Percentiles rank a stretch among this genome's conserved stretches.
Conservation (phyloP, 306 rosid species). For the Lathyrus aphaca region DNA sequence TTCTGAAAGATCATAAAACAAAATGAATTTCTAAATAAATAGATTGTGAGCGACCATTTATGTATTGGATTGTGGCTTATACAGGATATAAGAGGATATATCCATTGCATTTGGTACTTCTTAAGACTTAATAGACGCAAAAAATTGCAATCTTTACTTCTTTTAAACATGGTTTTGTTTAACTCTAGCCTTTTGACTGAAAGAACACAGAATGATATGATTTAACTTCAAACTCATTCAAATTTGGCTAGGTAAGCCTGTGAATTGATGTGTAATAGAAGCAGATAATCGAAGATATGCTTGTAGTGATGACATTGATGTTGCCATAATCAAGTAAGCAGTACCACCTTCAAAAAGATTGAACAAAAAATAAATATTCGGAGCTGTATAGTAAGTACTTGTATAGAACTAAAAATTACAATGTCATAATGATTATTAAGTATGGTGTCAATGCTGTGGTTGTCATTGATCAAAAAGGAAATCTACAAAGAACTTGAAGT, state of each 20-base stretch:
- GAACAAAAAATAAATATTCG: background rate
- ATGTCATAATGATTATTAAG: background rate
- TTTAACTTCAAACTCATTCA: background rate
- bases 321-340: background rate
- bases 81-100: background rate
- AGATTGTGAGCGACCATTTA: slow-evolving; percentile 2
- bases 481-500: background rate
- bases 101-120: background rate
- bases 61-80: background rate
- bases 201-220: background rate
- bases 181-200: background rate
- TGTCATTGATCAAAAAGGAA: background rate
- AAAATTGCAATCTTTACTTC: background rate
- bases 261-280: background rate
- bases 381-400: background rate
- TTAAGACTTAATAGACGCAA: background rate
- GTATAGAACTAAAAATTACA: background rate
- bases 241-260: background rate
- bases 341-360: background rate
- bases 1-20: slow-evolving; percentile 5
- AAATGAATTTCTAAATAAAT: background rate
- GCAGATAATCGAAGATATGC: background rate
- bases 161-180: background rate
- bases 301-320: background rate
- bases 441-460: background rate